phyloP scores from a whole-genome alignment of 345 rosid genomes.

The Lagerstroemia speciosa region DNA sequence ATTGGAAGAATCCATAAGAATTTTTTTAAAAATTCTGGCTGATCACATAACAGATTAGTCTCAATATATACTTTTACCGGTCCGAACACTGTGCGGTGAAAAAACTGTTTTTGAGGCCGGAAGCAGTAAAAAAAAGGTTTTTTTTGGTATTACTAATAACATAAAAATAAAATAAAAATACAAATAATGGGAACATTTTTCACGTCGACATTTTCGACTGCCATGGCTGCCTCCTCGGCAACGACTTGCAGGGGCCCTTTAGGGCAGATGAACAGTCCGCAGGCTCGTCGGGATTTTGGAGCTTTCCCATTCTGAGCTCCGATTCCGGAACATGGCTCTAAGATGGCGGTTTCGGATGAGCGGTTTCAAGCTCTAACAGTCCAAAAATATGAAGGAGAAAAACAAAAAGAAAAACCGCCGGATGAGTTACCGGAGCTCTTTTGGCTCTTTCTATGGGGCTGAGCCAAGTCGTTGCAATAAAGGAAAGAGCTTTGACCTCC shows the following conservation, averaged over 20 bases:
- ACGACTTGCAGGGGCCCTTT: background rate
- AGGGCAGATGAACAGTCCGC: background rate
- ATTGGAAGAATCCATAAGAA: too few relatives aligned
- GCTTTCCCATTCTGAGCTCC: background rate
- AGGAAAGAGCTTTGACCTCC: slow-evolving; percentile 1
- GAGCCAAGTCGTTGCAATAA: background rate
- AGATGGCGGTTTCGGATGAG: background rate
- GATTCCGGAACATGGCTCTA: background rate
- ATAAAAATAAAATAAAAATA: background rate
- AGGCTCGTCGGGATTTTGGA: background rate
- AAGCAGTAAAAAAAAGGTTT: too few relatives aligned
- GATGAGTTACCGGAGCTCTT: background rate
- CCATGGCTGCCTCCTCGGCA: background rate
- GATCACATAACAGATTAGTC: too few relatives aligned
- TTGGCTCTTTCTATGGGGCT: background rate
- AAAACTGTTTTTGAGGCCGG: too few relatives aligned
- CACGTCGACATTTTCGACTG: background rate
- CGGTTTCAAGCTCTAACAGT: background rate
- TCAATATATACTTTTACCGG: too few relatives aligned
- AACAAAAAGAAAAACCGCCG: background rate
- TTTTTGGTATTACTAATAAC: background rate
- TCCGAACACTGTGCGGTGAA: too few relatives aligned
- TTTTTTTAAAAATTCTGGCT: too few relatives aligned
- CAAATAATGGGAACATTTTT: background rate
- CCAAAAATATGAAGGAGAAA: background rate